Percentiles rank a stretch among this genome's conserved stretches.
Evolutionary conservation across 257 asterid genomes (phyloP).

Genomic region (Solanum ossicruentum): DNA sequence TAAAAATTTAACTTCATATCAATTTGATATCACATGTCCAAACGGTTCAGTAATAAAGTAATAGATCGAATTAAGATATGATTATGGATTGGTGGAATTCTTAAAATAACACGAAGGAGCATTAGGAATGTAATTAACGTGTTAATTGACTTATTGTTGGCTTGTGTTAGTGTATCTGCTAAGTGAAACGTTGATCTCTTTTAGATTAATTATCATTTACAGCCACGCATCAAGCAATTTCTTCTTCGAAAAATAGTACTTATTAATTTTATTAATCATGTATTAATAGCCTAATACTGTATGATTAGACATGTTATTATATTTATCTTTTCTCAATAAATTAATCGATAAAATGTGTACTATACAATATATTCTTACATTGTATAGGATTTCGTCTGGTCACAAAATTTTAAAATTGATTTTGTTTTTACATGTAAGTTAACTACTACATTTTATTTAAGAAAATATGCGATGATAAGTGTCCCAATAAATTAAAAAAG

Average conservation of each 20-base stretch:
- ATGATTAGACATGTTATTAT: not conserved
- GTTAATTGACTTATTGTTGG: not conserved
- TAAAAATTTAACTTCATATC: not conserved
- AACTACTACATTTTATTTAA: too few species aligned
- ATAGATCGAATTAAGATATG: not conserved
- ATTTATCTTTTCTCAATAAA: too few species aligned
- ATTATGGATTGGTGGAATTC: not conserved
- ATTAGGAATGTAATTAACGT: not conserved
- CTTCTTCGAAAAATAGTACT: not conserved
- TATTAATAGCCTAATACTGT: not conserved
- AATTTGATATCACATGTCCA: not conserved
- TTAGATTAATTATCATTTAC: not conserved
- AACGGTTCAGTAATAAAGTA: not conserved
- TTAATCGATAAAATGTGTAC: too few species aligned
- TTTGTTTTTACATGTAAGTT: too few species aligned
- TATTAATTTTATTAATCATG: not conserved
- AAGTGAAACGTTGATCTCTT: not conserved
- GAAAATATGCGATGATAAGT: too few species aligned
- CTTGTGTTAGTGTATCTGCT: not conserved
- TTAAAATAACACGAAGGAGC: not conserved
- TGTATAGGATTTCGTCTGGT: not conserved
- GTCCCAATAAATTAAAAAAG: too few species aligned
- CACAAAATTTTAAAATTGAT: too few species aligned
- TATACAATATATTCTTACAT: too few species aligned
- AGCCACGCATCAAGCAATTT: not conserved